phyloP scores from a whole-genome alignment of 371 early-diverging fungal species.

The Fennellomyces sp. region DNA sequence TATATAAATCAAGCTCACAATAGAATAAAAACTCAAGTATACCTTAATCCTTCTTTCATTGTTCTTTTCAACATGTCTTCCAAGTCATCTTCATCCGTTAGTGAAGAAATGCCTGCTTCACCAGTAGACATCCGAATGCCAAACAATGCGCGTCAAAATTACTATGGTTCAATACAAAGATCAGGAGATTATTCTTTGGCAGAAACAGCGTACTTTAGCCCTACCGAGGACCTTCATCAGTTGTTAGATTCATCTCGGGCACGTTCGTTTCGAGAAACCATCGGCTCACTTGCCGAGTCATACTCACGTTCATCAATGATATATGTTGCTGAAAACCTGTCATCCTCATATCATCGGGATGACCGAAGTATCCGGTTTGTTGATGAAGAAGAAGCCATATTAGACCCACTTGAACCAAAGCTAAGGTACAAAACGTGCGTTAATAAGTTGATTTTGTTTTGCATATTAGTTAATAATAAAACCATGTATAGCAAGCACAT shows the following conservation, averaged over 20 bases:
- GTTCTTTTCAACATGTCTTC: not conserved
- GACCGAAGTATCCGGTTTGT: not conserved
- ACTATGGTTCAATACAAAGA: conserved; percentile 14
- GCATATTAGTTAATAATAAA: too few relatives aligned
- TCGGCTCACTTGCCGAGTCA: conserved; percentile 20
- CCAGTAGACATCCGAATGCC: conserved; percentile 28
- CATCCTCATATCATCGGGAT: conserved; percentile 11
- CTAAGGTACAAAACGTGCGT: not conserved
- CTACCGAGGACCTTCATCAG: not conserved
- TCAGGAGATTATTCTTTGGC: not conserved
- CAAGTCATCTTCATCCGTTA: not conserved
- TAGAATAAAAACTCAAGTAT: too few relatives aligned
- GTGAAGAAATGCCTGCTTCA: conserved; percentile 1
- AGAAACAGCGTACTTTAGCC: conserved; percentile 8
- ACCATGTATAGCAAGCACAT: not conserved
- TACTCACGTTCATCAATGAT: conserved; percentile 24
- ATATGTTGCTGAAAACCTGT: conserved; percentile 27
- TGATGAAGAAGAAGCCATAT: conserved; percentile 7
- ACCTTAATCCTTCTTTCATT: too few relatives aligned
- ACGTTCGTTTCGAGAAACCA: conserved; percentile 6
- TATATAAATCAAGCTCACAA: not conserved
- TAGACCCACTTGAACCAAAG: conserved; percentile 1
- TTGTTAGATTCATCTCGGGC: conserved; percentile 5
- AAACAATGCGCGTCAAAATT: conserved; percentile 26
- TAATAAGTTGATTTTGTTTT: too few relatives aligned